Evolutionary conservation across 805 yeast genomes (phyloP).

Genomic region (Ogataea nakhonphanomensis): DNA sequence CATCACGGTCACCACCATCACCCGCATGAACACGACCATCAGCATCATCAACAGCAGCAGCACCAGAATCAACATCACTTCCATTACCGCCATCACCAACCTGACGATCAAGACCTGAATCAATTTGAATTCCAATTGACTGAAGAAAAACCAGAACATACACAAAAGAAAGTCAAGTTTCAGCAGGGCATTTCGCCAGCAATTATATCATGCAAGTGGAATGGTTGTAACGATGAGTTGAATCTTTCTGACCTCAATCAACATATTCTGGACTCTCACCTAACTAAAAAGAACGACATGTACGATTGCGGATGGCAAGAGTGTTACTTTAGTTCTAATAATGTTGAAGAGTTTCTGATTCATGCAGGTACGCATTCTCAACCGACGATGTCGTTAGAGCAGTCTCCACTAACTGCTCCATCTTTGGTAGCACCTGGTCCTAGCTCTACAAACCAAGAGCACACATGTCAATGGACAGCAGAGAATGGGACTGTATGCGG

Average conservation of each 20-base stretch:
- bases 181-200: constrained; percentile 34
- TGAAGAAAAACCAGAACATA: neutral
- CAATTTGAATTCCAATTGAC: neutral
- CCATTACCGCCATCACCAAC: neutral
- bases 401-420: constrained; percentile 1
- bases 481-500: constrained; percentile 41
- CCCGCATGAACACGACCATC: neutral
- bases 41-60: neutral
- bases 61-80: neutral
- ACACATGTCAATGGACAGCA: constrained; percentile 39
- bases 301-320: constrained; percentile 72
- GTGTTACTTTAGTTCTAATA: constrained; percentile 57
- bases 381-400: neutral
- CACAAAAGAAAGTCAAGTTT: constrained; percentile 25
- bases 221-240: constrained; percentile 46
- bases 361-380: constrained; percentile 41
- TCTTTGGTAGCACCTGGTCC: neutral
- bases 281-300: constrained; percentile 16
- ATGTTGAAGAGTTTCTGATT: constrained; percentile 49
- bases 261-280: constrained; percentile 52
- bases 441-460: constrained; percentile 8
- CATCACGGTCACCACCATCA: constrained; percentile 14
- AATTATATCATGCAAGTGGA: constrained; percentile 58
- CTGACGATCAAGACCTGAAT: neutral
- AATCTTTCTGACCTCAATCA: constrained; percentile 41